Base-by-base conservation (phyloP, 1,284 basidiomycete species). In the Rhodotorula sp. region DNA sequence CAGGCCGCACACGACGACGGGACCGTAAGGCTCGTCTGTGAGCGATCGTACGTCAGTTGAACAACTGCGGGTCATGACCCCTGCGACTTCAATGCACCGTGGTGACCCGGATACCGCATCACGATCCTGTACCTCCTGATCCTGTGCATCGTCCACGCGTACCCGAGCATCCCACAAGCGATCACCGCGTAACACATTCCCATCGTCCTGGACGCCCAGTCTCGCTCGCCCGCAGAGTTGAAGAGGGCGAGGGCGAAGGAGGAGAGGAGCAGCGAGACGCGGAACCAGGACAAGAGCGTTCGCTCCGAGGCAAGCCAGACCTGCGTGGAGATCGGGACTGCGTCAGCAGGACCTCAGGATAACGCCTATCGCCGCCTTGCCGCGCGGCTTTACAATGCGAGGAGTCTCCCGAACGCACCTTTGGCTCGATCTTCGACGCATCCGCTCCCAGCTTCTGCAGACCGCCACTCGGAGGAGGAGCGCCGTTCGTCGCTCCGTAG, bases 41-140 rank as follows among this genome's bases (percentile, higher is more conserved):
- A 24, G 57, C 10, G 9, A 4, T 17, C 48, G 17, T 7, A 49
- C n/a, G n/a, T 9, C 22, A 44, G 44, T 53, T 10, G 9, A 30
- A 29, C 10, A n/a, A n/a, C n/a, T n/a, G n/a, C n/a, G n/a, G n/a
- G n/a, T n/a, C n/a, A n/a, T n/a, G n/a, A n/a, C n/a, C n/a, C n/a
- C n/a, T n/a, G n/a, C n/a, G n/a, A n/a, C n/a, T n/a, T n/a, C n/a
- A n/a, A n/a, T n/a, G n/a, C n/a, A 94, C 92, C 92, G 78, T 97
- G 96, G 77, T 90, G 88, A 4, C 92, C 91, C n/a, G 92, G 89
- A 81, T 94, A 90, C 62, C 93, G 85, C 71, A 89, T 87, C 39
- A 90, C 89, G 76, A 99, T 98, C 86, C 94, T 88, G 56, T 90
- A 90, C 64, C 98, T 88, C 58, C 95, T 87, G 72, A 88, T 86